Conservation (phyloP, 179 eudicot genomes). For the Pouteria campechiana region DNA sequence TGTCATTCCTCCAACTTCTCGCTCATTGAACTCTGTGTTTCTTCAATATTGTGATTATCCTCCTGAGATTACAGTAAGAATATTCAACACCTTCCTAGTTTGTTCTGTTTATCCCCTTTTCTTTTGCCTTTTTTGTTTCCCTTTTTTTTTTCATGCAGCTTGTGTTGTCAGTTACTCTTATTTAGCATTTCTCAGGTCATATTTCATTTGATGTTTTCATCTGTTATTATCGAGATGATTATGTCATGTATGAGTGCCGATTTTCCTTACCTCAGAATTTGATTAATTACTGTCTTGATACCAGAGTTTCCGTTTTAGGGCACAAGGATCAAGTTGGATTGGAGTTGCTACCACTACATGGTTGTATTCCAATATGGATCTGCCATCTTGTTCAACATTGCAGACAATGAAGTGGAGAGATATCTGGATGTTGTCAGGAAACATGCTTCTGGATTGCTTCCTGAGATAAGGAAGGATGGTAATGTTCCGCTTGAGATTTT, state of each 20-base stretch:
- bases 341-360: constrained; percentile 50
- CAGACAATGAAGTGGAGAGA: constrained; percentile 71
- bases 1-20: constrained; percentile 69
- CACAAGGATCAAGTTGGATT: constrained; percentile 13
- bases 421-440: constrained; percentile 56
- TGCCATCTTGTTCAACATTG: constrained; percentile 70
- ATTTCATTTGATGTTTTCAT: not conserved
- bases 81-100: not conserved
- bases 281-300: constrained; percentile 4
- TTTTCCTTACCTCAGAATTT: not conserved
- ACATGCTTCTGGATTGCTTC: constrained; percentile 78
- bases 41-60: constrained; percentile 48
- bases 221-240: not conserved
- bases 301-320: constrained; percentile 39
- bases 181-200: not conserved
- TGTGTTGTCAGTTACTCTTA: not conserved
- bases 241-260: not conserved
- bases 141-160: not conserved
- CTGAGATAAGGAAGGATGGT: constrained; percentile 85
- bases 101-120: not conserved
- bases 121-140: not conserved
- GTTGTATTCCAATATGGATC: constrained; percentile 96
- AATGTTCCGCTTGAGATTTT: not conserved
- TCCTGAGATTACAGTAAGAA: constrained; percentile 43
- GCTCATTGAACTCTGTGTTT: constrained; percentile 63